phyloP scores from a whole-genome alignment of 1,284 basidiomycete genomes.

The Moniliella sp. region DNA sequence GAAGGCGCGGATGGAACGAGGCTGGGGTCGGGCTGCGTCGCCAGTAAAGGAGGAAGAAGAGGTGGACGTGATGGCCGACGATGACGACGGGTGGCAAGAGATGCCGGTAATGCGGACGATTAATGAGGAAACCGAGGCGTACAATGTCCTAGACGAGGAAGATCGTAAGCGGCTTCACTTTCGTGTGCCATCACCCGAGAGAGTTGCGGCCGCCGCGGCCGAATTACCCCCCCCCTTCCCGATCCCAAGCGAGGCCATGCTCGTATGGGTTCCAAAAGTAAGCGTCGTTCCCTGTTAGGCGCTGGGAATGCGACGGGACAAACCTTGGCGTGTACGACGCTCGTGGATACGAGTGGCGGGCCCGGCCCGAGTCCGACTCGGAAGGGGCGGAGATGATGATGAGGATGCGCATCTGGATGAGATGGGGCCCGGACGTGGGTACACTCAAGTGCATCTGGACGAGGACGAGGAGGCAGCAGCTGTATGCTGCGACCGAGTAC shows the following conservation, averaged over 20 bases:
- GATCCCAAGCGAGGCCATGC: no score
- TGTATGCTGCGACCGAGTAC: conserved; percentile 27
- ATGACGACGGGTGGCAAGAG: conserved; percentile 38
- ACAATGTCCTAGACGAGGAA: conserved; percentile 3
- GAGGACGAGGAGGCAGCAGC: conserved; percentile 26
- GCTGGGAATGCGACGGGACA: conserved; percentile 17
- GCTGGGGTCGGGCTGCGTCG: no score
- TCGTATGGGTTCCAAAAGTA: not conserved
- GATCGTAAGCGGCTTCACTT: conserved; percentile 1
- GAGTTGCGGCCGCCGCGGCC: no score
- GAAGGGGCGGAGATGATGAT: conserved; percentile 1
- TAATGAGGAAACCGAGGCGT: not conserved
- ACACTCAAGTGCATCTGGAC: conserved; percentile 29
- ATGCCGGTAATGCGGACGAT: conserved; percentile 3
- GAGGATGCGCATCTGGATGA: no score
- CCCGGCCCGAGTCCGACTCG: conserved; percentile 9
- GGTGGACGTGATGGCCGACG: no score
- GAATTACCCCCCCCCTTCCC: no score
- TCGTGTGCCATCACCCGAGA: not conserved
- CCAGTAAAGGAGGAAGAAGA: no score
- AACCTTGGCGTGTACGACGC: conserved; percentile 29
- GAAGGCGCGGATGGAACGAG: no score
- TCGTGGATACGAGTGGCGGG: conserved; percentile 28
- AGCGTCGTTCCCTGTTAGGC: not conserved
- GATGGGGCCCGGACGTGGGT: no score